phyloP scores from a whole-genome alignment of 1,284 basidiomycete species.

The Acaromyces ingoldii region DNA sequence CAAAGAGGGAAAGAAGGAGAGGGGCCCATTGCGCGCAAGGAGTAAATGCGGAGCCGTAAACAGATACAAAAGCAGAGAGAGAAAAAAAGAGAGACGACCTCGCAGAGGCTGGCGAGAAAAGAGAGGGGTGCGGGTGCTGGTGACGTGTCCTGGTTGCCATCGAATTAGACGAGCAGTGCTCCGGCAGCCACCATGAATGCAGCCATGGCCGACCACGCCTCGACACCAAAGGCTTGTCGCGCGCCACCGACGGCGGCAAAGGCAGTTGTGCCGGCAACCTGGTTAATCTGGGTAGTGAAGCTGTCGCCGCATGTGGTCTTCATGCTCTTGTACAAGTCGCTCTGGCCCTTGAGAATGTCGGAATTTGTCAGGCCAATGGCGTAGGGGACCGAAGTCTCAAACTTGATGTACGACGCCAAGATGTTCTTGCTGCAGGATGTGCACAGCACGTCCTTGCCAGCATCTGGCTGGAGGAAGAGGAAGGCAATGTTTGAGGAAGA shows the following conservation, averaged over 20 bases:
- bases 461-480: slow-evolving; percentile 32
- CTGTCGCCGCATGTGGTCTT: slow-evolving; percentile 24
- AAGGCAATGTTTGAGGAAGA: slow-evolving; percentile 33
- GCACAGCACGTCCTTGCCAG: slow-evolving; percentile 35
- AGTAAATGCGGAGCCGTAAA: too few species aligned
- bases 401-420: slow-evolving; percentile 39
- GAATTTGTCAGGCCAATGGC: slow-evolving; percentile 36
- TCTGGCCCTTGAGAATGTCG: slow-evolving; percentile 29
- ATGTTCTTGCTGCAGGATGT: slow-evolving; percentile 36
- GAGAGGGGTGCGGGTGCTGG: too few species aligned
- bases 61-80: too few species aligned
- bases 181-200: too few species aligned
- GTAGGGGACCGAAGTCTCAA: slow-evolving; percentile 43
- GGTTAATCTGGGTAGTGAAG: slow-evolving; percentile 28
- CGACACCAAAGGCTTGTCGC: too few species aligned
- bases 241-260: slow-evolving; percentile 26
- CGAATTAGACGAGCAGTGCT: too few species aligned
- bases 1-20: too few species aligned
- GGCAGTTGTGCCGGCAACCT: slow-evolving; percentile 28
- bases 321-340: slow-evolving; percentile 30
- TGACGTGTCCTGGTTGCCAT: too few species aligned
- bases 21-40: too few species aligned
- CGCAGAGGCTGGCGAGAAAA: too few species aligned
- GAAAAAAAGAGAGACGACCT: too few species aligned
- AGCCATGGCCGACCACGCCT: too few species aligned